Base-by-base conservation (phyloP, 805 yeast species). In the Saccharomycopsis sp. region DNA sequence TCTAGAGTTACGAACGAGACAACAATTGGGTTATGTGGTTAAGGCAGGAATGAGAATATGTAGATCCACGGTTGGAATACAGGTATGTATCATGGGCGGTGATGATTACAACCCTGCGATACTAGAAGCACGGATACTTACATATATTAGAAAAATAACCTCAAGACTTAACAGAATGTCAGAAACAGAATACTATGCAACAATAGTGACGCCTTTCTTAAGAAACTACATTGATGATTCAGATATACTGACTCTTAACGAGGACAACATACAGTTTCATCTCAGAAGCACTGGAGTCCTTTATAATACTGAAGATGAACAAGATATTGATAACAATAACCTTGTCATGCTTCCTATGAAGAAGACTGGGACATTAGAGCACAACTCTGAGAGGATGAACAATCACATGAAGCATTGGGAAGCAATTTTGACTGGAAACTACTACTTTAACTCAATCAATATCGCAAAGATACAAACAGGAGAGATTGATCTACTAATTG, bases 11-110 rank as follows among this genome's bases (percentile, higher is more conserved):
- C 70, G 92, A 61, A 76, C 75, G 19, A 78, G 77, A 63, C 77
- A 76, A 59, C 87, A 83, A 62, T 68, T 87, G 57, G 92, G 89
- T 0, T 87, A 87, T 66, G 74, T 78, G 3, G 81, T 85, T 0
- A 63, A 78, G n/a, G 80, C 84, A 20, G 90, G 90, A 0, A 57
- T 77, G 24, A 70, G 87, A 59, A 64, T 78, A 0, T 68, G 81
- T 29, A 72, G 83, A 56, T 73, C 76, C 22, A 78, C 84, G 0
- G 68, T 79, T 35, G 93, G 93, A 0, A 60, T 86, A 2, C 85
- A 82, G 64, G 69, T 87, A 9, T 73, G 81, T 1, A 68, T 85
- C 0, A 78, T 84, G 75, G 60, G 47, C 15, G 83, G 89, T 62
- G 77, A 79, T 15, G 70, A 70, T 1, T 73, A 73, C 56, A 58